Evolutionary conservation across 176 grass and related monocot species (phyloP), one percentile per base, ranked within the genome.

Genomic region (Cocos nucifera): DNA sequence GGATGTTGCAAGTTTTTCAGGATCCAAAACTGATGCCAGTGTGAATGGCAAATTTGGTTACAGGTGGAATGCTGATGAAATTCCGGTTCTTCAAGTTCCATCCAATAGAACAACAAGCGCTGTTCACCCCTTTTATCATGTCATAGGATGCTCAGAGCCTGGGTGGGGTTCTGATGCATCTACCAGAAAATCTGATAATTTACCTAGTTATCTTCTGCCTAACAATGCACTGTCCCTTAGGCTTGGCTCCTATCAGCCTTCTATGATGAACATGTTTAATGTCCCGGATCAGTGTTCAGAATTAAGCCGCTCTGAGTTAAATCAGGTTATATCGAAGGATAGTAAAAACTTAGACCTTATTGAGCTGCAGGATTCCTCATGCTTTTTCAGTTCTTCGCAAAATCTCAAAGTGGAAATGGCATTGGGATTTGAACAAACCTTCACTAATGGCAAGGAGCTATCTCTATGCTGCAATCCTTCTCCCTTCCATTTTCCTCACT

Each of bases 111-210:
- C 25, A 55, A 18, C 53, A 18, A 59, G 57, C 25, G 30, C 28
- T 17, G 57, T 59, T 59, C 57, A 59, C 17, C 57, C 57, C 6
- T 59, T 26, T 59, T 59, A 28, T 59, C 24, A 59, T 59, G 24
- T 59, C 22, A 59, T 17, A 17, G 57, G 28, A 59, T 4, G 17
- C 23, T 24, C 57, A 29, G 28, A 29, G 25, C 23, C 57, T 59
- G 35, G 35, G 10, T 44, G 35, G 35, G 35, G 10, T 44, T 44
- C 35, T 8, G 6, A 44, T 44, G 9, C 10, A 44, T 44, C 9
- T 3, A 44, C 7, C 35, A 44, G 9, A 44, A 44, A 12, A 44
- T 44, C 35, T 14, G 35, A 44, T 44, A 44, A 44, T 44, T 14
- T 44, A 44, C 2, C 10, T 2, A 44, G 35, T 44, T 12, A 14